These are phyloP conservation scores for Dentipellis fragilis DNA, from an alignment of 768 basidiomycete genomes.

Conservation along the genomic window DNA sequence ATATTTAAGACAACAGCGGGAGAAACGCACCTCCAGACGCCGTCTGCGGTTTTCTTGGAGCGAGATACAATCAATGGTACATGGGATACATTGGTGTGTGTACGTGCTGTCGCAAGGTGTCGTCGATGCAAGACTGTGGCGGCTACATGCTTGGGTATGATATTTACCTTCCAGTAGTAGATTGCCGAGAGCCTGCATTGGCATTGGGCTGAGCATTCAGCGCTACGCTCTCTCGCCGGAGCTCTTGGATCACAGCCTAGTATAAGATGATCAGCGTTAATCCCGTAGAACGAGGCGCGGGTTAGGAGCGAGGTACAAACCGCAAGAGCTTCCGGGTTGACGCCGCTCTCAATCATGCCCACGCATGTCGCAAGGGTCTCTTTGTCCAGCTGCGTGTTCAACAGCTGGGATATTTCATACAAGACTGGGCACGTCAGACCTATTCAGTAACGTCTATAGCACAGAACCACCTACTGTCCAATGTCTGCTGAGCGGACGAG, in stretches of 20 bases:
- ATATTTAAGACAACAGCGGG: too few species aligned
- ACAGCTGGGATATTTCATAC: constrained; percentile 77
- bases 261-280: not conserved
- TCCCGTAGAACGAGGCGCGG: not conserved
- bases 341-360: constrained; percentile 85
- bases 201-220: not conserved
- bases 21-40: too few species aligned
- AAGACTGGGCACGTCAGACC: constrained; percentile 40
- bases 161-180: too few species aligned
- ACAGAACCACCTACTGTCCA: constrained; percentile 22
- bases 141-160: too few species aligned
- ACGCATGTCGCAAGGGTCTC: constrained; percentile 90
- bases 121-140: too few species aligned
- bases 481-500: constrained; percentile 20
- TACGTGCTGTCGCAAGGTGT: too few species aligned
- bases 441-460: not conserved
- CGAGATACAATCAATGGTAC: too few species aligned
- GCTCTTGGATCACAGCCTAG: not conserved
- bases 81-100: too few species aligned
- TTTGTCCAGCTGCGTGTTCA: constrained; percentile 83
- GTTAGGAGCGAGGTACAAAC: constrained; percentile 33
- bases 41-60: too few species aligned
- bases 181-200: not conserved
- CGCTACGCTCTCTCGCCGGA: not conserved
- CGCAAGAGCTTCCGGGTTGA: constrained; percentile 86